phyloP scores from a whole-genome alignment of 192 early-diverging fungal genomes.

The Backusella australiensis region DNA sequence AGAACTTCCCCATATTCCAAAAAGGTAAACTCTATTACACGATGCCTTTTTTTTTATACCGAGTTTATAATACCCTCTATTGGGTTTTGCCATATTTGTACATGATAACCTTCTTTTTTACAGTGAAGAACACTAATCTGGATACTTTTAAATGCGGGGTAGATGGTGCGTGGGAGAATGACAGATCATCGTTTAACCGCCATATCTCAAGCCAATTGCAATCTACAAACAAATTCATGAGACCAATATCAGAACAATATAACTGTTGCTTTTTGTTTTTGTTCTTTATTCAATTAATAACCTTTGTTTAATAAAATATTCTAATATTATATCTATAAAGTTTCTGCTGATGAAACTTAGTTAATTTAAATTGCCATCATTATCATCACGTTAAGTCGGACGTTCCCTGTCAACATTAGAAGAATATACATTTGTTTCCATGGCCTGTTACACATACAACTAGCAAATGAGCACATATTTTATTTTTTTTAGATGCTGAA shows the following conservation, averaged over 20 bases:
- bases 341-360: background rate
- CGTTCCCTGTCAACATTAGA: background rate
- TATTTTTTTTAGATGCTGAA: background rate
- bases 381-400: background rate
- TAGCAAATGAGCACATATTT: background rate
- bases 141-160: constrained; percentile 5
- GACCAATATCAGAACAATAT: background rate
- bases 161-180: constrained; percentile 3
- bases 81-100: constrained; percentile 4
- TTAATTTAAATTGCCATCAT: background rate
- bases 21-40: background rate
- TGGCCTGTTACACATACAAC: background rate
- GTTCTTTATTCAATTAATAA: background rate
- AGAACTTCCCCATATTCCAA: background rate
- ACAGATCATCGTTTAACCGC: background rate
- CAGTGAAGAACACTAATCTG: background rate
- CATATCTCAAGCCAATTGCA: background rate
- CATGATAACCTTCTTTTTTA: background rate
- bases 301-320: background rate
- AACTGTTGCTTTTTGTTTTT: background rate
- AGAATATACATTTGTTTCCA: background rate
- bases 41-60: background rate
- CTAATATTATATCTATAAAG: background rate
- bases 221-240: background rate
- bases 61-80: background rate